Evolutionary conservation across 306 rosid genomes (phyloP), one percentile per base, ranked within the genome.

Genomic region (Quillaja saponaria): DNA sequence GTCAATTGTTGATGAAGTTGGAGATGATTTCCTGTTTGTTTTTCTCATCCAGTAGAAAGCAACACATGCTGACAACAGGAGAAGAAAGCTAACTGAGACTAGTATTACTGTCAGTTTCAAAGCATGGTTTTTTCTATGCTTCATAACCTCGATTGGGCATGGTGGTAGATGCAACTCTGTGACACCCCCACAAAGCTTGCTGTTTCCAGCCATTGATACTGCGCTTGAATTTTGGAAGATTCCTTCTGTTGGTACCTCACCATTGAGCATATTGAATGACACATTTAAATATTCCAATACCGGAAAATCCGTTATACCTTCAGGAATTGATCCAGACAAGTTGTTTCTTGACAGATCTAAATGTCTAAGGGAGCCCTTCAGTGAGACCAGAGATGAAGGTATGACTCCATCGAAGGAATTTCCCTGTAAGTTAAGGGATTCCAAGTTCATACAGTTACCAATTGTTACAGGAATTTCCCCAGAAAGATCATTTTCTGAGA

Each of bases 401-500:
- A n/a, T n/a, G n/a, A n/a, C n/a, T n/a, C n/a, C n/a, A n/a, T n/a
- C n/a, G n/a, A n/a, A n/a, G n/a, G n/a, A n/a, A n/a, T n/a, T n/a
- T n/a, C n/a, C n/a, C n/a, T n/a, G n/a, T n/a, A n/a, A n/a, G n/a
- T n/a, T n/a, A n/a, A n/a, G n/a, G n/a, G 55, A n/a, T 19, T 68
- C 67, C 6, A 67, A 3, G 10, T 61, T 48, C 37, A 1, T 25
- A 14, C 71, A 68, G 0, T 15, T 45, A 5, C 66, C 28, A 0
- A 75, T 75, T 8, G 8, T 33, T 47, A 8, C 16, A 5, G 74
- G 80, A 44, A 75, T 68, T 20, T 61, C 69, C 10, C 61, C 33
- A 3, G 31, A 21, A 8, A 67, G 17, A 3, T 48, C 54, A 28
- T 74, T 74, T 21, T n/a, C 39, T n/a, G 69, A 66, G 7, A 73